Evolutionary conservation across 495 filamentous ascomycete species (phyloP), one percentile per base, ranked within the genome.

Genomic region (Hypoxylon trugodes): DNA sequence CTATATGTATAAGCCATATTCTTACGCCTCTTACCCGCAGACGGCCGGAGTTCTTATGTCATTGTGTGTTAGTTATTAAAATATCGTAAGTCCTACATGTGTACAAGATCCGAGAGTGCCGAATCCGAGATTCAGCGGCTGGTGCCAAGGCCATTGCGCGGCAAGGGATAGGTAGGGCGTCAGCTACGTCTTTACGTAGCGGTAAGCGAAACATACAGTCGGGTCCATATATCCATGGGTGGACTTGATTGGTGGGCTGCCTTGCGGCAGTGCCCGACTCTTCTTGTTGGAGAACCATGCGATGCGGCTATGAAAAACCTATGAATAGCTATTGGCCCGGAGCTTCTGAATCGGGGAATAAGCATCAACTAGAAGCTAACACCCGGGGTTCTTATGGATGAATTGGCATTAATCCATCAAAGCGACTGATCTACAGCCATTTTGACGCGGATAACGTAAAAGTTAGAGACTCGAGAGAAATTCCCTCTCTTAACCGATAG

Each of bases 131-230:
- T 28, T 18, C 30, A 37, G 35, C 36, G 36, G 22, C 9, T 24
- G 3, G n/a, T n/a, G n/a, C 33, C 30, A 59, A 38, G 21, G 6
- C 26, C 21, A 15, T n/a, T n/a, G n/a, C 18, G 22, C 28, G 26
- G 33, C 13, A 33, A 5, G 38, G 53, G 40, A 12, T 41, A 32
- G 61, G 61, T 55, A 60, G 33, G 49, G 36, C 43, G 15, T 48
- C 15, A 33, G 26, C 26, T 48, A 18, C 36, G 0, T 7, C 13
- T 2, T 15, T 36, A 18, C 30, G 46, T n/a, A 35, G 61, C 56
- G 63, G 41, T 56, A 61, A 51, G 37, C 45, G 49, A 59, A 59
- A 59, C 54, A 36, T 50, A 4, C 26, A n/a, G 45, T 33, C 26
- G 3, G 43, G 45, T 32, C 33, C 26, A 2, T 19, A 15, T 33